A percentile compares a stretch with the other conserved stretches of the same genome.
phyloP scores from a whole-genome alignment of 2,329 filamentous ascomycete species.

The Cladosporium velox region DNA sequence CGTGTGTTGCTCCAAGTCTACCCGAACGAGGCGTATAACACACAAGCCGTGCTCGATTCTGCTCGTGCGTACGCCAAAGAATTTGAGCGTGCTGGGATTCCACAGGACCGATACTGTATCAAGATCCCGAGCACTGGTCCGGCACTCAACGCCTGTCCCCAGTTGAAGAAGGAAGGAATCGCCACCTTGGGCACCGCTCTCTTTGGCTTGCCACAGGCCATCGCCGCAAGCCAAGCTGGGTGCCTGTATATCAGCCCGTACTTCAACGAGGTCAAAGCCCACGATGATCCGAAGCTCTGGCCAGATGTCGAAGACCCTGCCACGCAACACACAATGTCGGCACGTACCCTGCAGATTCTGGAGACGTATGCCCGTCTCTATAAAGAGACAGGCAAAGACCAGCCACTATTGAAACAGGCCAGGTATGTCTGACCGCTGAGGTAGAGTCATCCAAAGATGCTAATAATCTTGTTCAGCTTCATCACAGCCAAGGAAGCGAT shows the following conservation, averaged over 20 bases:
- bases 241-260: conserved; percentile 66
- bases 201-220: conserved; percentile 63
- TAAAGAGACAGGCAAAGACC: neutral
- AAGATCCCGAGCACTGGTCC: conserved; percentile 67
- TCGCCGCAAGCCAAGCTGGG: conserved; percentile 57
- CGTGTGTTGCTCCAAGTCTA: conserved; percentile 28
- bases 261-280: conserved; percentile 65
- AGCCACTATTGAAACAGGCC: conserved; percentile 43
- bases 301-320: conserved; percentile 25
- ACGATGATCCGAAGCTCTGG: conserved; percentile 36
- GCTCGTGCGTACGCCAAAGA: conserved; percentile 27
- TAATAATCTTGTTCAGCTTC: conserved; percentile 56
- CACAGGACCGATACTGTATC: conserved; percentile 55
- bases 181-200: conserved; percentile 63
- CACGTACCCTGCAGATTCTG: conserved; percentile 25
- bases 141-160: conserved; percentile 60
- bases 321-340: conserved; percentile 26
- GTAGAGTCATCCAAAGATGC: conserved; percentile 31
- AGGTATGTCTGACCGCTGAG: conserved; percentile 15
- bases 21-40: conserved; percentile 26
- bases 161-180: conserved; percentile 57
- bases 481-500: conserved; percentile 61
- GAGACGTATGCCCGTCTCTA: conserved; percentile 25
- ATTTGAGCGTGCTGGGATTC: conserved; percentile 35
- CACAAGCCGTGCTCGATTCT: conserved; percentile 25